These are phyloP conservation scores for Blastobotrys parvus DNA, from an alignment of 805 yeast species.

Conservation along the genomic window DNA sequence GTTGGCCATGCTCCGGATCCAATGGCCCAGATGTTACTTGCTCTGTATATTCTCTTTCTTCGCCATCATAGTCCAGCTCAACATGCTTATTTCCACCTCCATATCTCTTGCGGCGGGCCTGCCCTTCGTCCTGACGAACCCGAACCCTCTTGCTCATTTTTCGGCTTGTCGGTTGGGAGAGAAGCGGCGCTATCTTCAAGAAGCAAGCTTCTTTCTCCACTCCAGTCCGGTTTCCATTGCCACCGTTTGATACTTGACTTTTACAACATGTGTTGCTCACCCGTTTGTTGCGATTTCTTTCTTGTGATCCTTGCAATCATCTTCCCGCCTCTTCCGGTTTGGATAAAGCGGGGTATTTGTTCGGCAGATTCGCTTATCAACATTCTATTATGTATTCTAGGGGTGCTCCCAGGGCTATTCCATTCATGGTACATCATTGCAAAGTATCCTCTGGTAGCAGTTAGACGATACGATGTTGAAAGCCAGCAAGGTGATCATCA, in stretches of 20 bases:
- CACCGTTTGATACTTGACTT: no score
- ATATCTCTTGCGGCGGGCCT: background rate
- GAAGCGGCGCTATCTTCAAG: background rate
- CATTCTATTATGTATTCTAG: slow-evolving; percentile 59
- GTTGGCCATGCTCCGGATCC: slow-evolving; percentile 23
- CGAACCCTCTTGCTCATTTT: background rate
- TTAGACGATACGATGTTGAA: slow-evolving; percentile 23
- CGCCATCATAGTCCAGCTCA: background rate
- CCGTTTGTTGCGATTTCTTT: slow-evolving; percentile 46
- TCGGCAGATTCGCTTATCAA: slow-evolving; percentile 64
- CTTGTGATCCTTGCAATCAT: slow-evolving; percentile 61
- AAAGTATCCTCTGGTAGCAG: slow-evolving; percentile 43
- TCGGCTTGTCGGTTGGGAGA: background rate
- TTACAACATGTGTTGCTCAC: no score
- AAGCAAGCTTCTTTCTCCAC: no score
- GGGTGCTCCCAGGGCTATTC: slow-evolving; percentile 68
- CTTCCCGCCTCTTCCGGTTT: slow-evolving; percentile 74
- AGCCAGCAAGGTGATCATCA: slow-evolving; percentile 9
- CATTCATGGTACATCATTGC: slow-evolving; percentile 76
- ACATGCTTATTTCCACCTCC: background rate
- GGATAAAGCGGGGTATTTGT: slow-evolving; percentile 62
- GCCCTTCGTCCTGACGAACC: background rate
- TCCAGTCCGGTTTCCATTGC: no score
- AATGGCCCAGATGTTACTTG: slow-evolving; percentile 17
- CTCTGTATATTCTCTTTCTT: background rate